Percentiles rank a stretch among this genome's conserved stretches.
Evolutionary conservation across 176 grass and related monocot species (phyloP).

Genomic region (Triticum turgidum): DNA sequence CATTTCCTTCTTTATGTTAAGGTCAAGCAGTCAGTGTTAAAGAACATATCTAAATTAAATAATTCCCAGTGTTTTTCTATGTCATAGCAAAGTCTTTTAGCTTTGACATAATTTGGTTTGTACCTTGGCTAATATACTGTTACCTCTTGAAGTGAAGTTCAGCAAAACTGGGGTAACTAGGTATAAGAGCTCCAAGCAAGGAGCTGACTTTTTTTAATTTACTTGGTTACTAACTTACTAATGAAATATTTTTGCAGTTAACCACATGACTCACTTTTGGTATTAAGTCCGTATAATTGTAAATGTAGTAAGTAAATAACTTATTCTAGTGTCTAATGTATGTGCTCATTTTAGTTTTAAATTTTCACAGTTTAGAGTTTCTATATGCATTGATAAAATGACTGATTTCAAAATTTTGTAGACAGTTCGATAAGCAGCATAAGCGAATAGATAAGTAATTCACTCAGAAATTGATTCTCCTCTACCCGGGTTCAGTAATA

Average conservation of each 20-base stretch:
- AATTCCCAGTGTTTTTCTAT: neutral
- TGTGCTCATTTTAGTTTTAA: neutral
- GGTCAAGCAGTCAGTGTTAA: neutral
- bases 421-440: neutral
- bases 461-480: too few species aligned
- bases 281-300: neutral
- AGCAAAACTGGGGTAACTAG: neutral
- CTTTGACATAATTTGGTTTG: neutral
- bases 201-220: neutral
- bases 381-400: neutral
- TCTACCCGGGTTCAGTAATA: neutral
- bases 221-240: neutral
- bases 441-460: too few species aligned
- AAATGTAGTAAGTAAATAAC: neutral
- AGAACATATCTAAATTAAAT: neutral
- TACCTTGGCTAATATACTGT: neutral
- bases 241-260: neutral
- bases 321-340: neutral
- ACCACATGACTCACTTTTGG: neutral
- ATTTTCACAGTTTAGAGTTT: neutral
- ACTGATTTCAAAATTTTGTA: neutral
- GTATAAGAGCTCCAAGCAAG: neutral
- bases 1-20: too few species aligned
- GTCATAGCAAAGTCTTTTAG: neutral
- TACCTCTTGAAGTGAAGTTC: neutral